Conservation (phyloP, 768 basidiomycete genomes). For the Suillus variegatus region DNA sequence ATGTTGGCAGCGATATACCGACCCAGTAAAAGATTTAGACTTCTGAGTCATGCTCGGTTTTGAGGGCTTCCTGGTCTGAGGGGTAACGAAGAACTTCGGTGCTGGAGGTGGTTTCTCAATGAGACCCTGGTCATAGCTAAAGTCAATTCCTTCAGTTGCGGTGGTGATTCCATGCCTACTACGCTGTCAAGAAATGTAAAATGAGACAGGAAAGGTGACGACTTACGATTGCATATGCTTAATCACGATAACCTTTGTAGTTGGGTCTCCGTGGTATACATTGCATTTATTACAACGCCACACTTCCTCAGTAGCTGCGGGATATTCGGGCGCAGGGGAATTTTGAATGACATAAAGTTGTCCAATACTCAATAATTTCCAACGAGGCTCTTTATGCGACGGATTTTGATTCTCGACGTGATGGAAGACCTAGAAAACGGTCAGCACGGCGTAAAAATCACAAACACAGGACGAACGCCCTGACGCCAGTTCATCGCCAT, state of each 20-base stretch:
- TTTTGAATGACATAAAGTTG: not conserved
- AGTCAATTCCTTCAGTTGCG: not conserved
- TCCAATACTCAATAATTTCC: not conserved
- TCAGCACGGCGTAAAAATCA: not conserved
- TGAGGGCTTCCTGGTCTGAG: not conserved
- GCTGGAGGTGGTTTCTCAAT: not conserved
- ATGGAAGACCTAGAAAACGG: slow-evolving; percentile 4
- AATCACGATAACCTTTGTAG: not conserved
- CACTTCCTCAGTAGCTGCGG: not conserved
- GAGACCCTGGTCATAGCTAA: not conserved
- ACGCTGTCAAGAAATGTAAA: not conserved
- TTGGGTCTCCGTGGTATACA: fast-evolving
- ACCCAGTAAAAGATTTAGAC: not conserved
- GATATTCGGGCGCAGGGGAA: not conserved
- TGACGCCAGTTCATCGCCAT: slow-evolving; percentile 2
- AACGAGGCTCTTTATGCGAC: not conserved
- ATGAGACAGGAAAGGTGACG: not conserved
- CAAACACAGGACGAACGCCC: not conserved
- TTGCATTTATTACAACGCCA: slow-evolving; percentile 2
- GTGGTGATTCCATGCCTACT: not conserved
- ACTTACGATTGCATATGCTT: not conserved
- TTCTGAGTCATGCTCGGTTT: not conserved
- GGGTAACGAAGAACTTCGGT: not conserved
- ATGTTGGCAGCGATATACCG: not conserved
- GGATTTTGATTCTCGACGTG: not conserved